Conservation (phyloP, 345 rosid species). For the Populus davidiana region DNA sequence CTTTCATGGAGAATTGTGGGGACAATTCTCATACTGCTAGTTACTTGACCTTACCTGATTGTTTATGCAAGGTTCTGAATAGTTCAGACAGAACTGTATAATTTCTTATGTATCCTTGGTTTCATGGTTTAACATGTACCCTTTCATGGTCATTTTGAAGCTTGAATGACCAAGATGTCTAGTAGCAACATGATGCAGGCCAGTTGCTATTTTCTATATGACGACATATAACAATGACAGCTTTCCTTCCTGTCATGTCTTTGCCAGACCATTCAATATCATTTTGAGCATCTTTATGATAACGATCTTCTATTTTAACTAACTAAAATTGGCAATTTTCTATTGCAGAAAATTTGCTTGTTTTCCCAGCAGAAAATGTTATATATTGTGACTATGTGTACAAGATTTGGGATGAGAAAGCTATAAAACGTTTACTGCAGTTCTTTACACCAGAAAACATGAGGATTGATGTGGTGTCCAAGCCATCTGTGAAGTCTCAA, state of each 20-base stretch:
- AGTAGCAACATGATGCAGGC: no score
- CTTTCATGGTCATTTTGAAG: no score
- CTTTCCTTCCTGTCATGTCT: no score
- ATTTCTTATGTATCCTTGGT: no score
- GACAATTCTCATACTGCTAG: neutral
- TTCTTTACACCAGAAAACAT: constrained; percentile 80
- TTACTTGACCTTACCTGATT: neutral
- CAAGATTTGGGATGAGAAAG: constrained; percentile 82
- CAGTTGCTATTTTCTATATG: no score
- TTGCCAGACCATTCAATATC: no score
- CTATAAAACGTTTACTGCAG: constrained; percentile 53
- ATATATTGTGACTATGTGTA: constrained; percentile 78
- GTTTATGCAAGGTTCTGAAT: neutral
- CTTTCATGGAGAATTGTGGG: neutral
- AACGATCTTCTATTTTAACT: neutral
- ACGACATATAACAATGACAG: no score
- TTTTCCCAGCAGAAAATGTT: constrained; percentile 80
- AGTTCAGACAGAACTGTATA: no score
- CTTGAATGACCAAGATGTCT: no score
- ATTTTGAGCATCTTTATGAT: neutral
- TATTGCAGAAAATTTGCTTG: constrained; percentile 75
- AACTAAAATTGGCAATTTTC: constrained; percentile 10
- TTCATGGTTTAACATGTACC: no score
- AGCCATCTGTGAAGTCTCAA: constrained; percentile 51
- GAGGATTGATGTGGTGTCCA: constrained; percentile 93